Evolutionary conservation across 176 grass and related monocot species (phyloP).

Genomic region (Rhynchospora pubera): DNA sequence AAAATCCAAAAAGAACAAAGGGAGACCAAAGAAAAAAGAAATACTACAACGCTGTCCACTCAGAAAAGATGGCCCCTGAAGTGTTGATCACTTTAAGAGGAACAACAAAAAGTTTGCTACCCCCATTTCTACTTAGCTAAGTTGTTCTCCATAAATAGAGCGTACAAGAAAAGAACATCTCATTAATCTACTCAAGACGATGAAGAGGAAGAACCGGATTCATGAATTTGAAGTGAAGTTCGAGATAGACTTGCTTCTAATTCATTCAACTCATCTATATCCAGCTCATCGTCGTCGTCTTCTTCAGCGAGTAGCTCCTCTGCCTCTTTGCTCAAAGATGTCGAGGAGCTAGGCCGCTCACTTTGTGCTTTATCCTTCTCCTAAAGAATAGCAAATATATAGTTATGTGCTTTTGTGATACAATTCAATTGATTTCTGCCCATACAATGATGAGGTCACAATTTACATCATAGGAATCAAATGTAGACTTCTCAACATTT

Average conservation of each 20-base stretch:
- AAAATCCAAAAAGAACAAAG: neutral
- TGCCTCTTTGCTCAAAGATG: conserved; percentile 40
- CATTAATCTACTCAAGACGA: conserved; percentile 12
- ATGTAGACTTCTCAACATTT: neutral
- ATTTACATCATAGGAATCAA: neutral
- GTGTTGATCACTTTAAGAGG: neutral
- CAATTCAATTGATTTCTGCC: neutral
- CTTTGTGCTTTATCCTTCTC: conserved; percentile 33
- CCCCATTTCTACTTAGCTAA: neutral
- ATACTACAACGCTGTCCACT: neutral
- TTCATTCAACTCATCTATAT: conserved; percentile 91
- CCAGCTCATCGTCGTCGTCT: conserved; percentile 71
- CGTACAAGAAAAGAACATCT: neutral
- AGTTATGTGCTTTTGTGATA: conserved; percentile 4
- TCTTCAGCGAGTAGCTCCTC: conserved; percentile 42
- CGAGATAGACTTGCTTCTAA: conserved; percentile 79
- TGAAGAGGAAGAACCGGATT: conserved; percentile 32
- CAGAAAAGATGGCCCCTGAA: neutral
- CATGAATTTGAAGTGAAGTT: conserved; percentile 71
- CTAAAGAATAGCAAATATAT: conserved; percentile 11
- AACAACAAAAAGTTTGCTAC: neutral
- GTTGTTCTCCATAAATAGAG: neutral
- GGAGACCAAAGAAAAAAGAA: no score
- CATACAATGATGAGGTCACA: neutral
- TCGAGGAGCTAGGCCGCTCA: conserved; percentile 45